Evolutionary conservation across 179 eudicot species (phyloP).

Genomic region (Vitellaria paradoxa): DNA sequence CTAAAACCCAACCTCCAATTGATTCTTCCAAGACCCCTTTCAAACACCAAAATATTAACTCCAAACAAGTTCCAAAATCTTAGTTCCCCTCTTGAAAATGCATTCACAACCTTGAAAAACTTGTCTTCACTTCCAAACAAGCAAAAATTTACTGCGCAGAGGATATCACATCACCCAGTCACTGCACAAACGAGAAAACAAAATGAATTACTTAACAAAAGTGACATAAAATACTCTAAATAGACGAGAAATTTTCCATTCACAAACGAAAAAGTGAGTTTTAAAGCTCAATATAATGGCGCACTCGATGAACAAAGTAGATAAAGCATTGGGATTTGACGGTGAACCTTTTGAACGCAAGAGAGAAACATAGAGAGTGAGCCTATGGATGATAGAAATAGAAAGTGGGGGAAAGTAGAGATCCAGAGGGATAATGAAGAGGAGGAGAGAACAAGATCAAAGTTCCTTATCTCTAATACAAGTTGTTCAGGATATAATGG

Average conservation of each 20-base stretch:
- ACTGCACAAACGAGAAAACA: not conserved
- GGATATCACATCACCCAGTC: not conserved
- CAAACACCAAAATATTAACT: too few species aligned
- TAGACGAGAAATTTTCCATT: not conserved
- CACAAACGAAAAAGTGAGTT: not conserved
- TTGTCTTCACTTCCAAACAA: not conserved
- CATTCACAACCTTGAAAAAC: not conserved
- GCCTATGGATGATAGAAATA: too few species aligned
- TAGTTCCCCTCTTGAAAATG: not conserved
- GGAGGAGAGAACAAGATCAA: conserved; percentile 35
- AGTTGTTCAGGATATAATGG: not conserved
- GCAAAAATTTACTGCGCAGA: not conserved
- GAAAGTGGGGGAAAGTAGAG: not conserved
- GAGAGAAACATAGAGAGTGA: not conserved
- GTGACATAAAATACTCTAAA: not conserved
- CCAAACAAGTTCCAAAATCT: too few species aligned
- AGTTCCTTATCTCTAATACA: conserved; percentile 16
- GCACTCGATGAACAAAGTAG: not conserved
- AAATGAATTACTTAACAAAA: not conserved
- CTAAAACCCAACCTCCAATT: too few species aligned
- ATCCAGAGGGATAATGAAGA: not conserved
- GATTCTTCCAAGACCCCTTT: too few species aligned
- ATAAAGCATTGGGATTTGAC: not conserved
- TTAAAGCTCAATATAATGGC: not conserved
- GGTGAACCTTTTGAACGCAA: conserved; percentile 11